Conservation (phyloP, 805 yeast species). For the Ogataea allantospora region DNA sequence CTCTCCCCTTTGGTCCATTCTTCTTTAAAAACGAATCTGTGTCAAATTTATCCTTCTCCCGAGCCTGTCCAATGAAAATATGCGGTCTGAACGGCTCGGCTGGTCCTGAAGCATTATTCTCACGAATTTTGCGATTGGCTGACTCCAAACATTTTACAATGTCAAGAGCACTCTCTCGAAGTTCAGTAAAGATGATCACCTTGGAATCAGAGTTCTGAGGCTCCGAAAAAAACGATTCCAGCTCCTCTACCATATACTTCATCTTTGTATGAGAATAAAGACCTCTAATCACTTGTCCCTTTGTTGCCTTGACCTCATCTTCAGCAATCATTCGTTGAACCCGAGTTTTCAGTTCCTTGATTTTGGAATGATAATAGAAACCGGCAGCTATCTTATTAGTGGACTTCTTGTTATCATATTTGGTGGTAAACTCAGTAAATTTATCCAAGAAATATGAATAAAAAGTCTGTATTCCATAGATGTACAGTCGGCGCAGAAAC, state of each 20-base stretch:
- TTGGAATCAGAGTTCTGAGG: conserved; percentile 51
- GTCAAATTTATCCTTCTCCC: conserved; percentile 67
- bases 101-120: conserved; percentile 26
- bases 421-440: conserved; percentile 54
- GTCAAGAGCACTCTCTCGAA: conserved; percentile 86
- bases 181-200: conserved; percentile 85
- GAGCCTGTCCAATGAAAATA: conserved; percentile 90
- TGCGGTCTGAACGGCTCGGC: conserved; percentile 56
- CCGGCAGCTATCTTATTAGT: conserved; percentile 60
- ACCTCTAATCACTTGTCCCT: conserved; percentile 27
- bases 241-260: conserved; percentile 53
- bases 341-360: conserved; percentile 42
- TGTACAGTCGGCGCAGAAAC: conserved; percentile 62
- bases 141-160: conserved; percentile 65
- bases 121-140: conserved; percentile 21
- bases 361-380: conserved; percentile 53
- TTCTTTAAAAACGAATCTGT: conserved; percentile 48
- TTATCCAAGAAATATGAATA: conserved; percentile 63
- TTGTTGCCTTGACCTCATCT: conserved; percentile 25
- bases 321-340: conserved; percentile 43
- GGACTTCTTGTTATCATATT: conserved; percentile 55
- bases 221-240: conserved; percentile 51
- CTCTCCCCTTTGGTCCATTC: conserved; percentile 40
- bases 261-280: conserved; percentile 70
- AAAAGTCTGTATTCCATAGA: conserved; percentile 82